These are phyloP conservation scores for Gnomoniopsis sp. DNA, from an alignment of 2,329 filamentous ascomycete genomes.

Conservation along the genomic window DNA sequence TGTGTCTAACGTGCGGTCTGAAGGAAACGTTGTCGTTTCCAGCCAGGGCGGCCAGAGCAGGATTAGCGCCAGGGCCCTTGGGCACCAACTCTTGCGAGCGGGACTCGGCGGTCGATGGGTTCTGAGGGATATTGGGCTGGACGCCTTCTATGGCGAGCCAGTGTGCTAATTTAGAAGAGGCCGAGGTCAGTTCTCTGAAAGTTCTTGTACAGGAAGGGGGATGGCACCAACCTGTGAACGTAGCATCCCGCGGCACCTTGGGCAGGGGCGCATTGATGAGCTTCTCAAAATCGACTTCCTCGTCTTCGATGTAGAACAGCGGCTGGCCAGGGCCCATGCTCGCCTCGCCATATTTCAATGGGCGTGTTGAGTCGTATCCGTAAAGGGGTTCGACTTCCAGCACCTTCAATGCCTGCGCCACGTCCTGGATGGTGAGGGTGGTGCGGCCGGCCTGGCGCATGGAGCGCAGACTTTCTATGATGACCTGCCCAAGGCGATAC, in stretches of 20 bases:
- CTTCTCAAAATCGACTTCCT: slow-evolving; percentile 98
- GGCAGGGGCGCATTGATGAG: slow-evolving; percentile 94
- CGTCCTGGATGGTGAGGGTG: slow-evolving; percentile 82
- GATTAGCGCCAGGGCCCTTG: slow-evolving; percentile 86
- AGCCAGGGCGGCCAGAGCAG: slow-evolving; percentile 75
- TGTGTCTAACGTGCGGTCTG: slow-evolving; percentile 91
- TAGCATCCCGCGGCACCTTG: slow-evolving; percentile 89
- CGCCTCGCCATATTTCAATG: slow-evolving; percentile 88
- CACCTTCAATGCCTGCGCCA: slow-evolving; percentile 78
- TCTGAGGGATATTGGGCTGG: slow-evolving; percentile 93
- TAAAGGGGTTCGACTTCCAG: slow-evolving; percentile 94
- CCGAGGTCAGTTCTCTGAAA: slow-evolving; percentile 12
- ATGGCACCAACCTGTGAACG: slow-evolving; percentile 69
- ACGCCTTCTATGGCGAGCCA: slow-evolving; percentile 98
- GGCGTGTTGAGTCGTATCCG: slow-evolving; percentile 89
- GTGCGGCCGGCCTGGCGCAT: slow-evolving; percentile 92
- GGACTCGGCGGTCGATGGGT: slow-evolving; percentile 82
- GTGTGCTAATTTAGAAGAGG: slow-evolving; percentile 59
- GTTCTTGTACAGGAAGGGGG: neutral
- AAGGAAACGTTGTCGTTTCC: slow-evolving; percentile 81
- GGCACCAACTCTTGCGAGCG: slow-evolving; percentile 81
- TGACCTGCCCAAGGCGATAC: slow-evolving; percentile 88
- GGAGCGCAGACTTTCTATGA: slow-evolving; percentile 90
- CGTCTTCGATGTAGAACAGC: slow-evolving; percentile 95
- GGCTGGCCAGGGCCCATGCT: slow-evolving; percentile 91